Evolutionary conservation across 495 filamentous ascomycete species (phyloP), one percentile per base, ranked within the genome.

Genomic region (Aspergillus bridgeri): DNA sequence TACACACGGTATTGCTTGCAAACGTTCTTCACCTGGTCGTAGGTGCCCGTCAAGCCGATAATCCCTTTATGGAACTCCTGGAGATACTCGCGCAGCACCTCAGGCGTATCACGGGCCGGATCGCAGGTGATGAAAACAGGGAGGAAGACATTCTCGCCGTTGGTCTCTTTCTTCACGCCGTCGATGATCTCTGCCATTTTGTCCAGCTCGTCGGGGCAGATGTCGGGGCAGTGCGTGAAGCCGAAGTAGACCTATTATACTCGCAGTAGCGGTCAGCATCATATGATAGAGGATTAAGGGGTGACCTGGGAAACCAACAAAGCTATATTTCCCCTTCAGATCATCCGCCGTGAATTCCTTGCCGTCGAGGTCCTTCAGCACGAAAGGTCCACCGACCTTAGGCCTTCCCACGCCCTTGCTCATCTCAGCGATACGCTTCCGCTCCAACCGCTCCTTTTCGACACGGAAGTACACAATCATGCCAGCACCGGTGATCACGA

Each of bases 171-270:
- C 62, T 84, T 79, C 48, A 94, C 91, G 44, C 89, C 78, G 68
- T 97, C 90, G 67, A 95, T 90, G 80, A 96, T 96, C 60, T 78
- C 78, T 48, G 92, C 90, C 92, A 98, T 96, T 77, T 98, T 98
- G 72, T 98, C 94, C 53, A 98, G 86, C 78, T 98, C 94, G 63
- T 98, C 94, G 25, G 94, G 94, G 79, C 94, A 98, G 72, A 98
- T 98, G 73, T 98, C 94, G 13, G 94, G 94, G 71, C 94, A 98
- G 73, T 96, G 92, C 15, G 91, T 91, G 85, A 98, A 98, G 63
- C 94, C 94, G 69, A 98, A 98, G 74, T 98, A 98, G 46, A 97
- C 86, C 89, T 88, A 60, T 46, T 42, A 42, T 27, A 51, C 43
- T 13, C 9, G 5, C 22, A 3, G 6, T 17, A 5, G 0, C 18